phyloP scores from a whole-genome alignment of 2,329 filamentous ascomycete genomes.

The Ophiostoma populinum region DNA sequence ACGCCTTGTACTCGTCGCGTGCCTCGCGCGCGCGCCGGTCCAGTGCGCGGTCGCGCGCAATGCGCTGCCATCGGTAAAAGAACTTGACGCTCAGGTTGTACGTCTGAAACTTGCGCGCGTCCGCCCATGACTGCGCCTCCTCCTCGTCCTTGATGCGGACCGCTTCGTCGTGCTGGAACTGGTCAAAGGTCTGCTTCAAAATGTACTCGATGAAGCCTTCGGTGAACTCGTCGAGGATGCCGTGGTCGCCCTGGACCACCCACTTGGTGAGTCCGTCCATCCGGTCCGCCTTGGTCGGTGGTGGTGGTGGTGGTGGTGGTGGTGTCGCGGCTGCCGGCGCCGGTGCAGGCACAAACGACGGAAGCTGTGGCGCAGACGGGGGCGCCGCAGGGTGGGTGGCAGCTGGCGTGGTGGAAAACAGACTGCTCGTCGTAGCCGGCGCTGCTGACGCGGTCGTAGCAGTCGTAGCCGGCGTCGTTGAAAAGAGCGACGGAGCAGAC shows the following conservation, averaged over 20 bases:
- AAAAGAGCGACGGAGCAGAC: not conserved
- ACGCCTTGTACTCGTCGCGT: conserved; percentile 29
- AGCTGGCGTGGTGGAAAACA: no score
- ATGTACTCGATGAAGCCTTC: conserved; percentile 27
- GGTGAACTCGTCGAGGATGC: conserved; percentile 33
- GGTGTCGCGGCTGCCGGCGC: conserved; percentile 4
- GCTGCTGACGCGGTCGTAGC: not conserved
- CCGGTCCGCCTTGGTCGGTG: conserved; percentile 19
- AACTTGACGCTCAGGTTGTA: conserved; percentile 35
- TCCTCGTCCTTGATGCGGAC: conserved; percentile 28
- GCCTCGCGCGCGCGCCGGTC: conserved; percentile 33
- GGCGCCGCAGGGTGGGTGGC: no score
- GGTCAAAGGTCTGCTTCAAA: conserved; percentile 23
- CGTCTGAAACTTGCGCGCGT: conserved; percentile 29
- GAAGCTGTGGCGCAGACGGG: no score
- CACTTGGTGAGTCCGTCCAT: conserved; percentile 34
- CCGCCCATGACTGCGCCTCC: conserved; percentile 27
- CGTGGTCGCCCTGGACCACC: conserved; percentile 36
- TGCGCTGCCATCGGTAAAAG: conserved; percentile 38
- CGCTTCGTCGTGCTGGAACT: conserved; percentile 23
- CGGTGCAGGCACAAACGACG: no score
- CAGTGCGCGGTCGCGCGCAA: conserved; percentile 29
- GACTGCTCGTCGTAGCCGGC: no score
- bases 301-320: not conserved
- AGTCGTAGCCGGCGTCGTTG: not conserved